Percentiles rank a stretch among this genome's conserved stretches.
phyloP scores from a whole-genome alignment of 805 yeast species.

The Starmerella tilneyi region DNA sequence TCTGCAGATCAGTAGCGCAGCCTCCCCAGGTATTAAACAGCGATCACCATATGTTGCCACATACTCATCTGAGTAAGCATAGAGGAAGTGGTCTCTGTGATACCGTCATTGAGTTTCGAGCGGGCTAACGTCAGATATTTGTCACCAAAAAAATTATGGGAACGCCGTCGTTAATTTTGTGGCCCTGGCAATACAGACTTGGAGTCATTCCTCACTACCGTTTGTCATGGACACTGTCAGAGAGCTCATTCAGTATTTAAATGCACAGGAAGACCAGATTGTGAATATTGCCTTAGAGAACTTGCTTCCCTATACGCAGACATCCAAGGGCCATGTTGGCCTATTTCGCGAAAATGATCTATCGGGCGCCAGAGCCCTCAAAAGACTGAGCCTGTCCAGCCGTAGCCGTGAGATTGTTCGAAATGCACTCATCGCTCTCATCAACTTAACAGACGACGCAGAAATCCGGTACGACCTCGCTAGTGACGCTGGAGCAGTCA shows the following conservation, averaged over 20 bases:
- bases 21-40: no score
- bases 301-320: conserved; percentile 50
- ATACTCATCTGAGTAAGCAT: no score
- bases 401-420: conserved; percentile 35
- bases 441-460: conserved; percentile 67
- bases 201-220: no score
- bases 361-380: conserved; percentile 63
- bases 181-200: no score
- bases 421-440: conserved; percentile 66
- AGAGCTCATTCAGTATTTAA: conserved; percentile 65
- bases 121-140: no score
- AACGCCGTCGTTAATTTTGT: no score
- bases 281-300: conserved; percentile 77
- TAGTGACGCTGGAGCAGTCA: conserved; percentile 47
- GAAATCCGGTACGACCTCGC: conserved; percentile 55
- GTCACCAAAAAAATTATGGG: no score
- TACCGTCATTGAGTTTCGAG: no score
- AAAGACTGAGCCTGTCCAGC: conserved; percentile 26
- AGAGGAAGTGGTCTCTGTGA: no score
- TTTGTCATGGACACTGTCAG: conserved; percentile 5
- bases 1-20: no score
- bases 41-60: no score
- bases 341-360: conserved; percentile 62
- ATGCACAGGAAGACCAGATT: conserved; percentile 68
- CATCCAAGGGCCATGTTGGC: conserved; percentile 54